These are phyloP conservation scores for Skeletonema menzelii DNA, from an alignment of 108 stramenopile genomes.

Conservation along the genomic window DNA sequence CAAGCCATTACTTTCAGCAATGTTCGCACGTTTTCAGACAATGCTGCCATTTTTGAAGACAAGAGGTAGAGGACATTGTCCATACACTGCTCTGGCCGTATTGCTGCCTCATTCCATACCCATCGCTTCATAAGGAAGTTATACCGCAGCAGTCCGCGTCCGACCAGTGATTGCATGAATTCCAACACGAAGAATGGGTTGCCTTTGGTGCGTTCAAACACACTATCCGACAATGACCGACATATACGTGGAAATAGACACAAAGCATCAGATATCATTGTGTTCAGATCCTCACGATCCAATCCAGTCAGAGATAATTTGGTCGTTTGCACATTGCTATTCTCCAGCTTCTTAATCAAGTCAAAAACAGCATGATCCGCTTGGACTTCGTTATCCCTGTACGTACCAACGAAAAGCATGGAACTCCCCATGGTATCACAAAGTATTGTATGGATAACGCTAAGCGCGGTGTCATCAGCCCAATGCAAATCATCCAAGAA, in stretches of 20 bases:
- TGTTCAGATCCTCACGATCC: slow-evolving; percentile 23
- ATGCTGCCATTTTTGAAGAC: slow-evolving; percentile 26
- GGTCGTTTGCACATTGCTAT: slow-evolving; percentile 14
- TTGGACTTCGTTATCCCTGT: slow-evolving; percentile 27
- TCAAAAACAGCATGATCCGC: slow-evolving; percentile 14
- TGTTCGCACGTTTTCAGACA: slow-evolving; percentile 10
- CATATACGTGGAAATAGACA: slow-evolving; percentile 27
- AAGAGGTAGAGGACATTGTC: slow-evolving; percentile 50
- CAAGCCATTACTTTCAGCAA: slow-evolving; percentile 33
- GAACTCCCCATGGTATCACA: slow-evolving; percentile 27
- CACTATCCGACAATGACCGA: slow-evolving; percentile 17
- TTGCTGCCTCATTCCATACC: slow-evolving; percentile 26
- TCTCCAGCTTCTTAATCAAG: slow-evolving; percentile 5
- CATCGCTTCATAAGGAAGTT: slow-evolving; percentile 15
- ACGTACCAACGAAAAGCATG: slow-evolving; percentile 38
- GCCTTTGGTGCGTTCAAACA: slow-evolving; percentile 34
- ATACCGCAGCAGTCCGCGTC: slow-evolving; percentile 13
- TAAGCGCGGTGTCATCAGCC: slow-evolving; percentile 30
- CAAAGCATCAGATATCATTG: slow-evolving; percentile 38
- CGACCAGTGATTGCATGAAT: slow-evolving; percentile 27
- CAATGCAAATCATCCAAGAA: slow-evolving; percentile 53
- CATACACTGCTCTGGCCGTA: slow-evolving; percentile 19
- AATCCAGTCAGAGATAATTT: slow-evolving; percentile 19
- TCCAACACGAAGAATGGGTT: slow-evolving; percentile 29
- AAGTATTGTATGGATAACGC: slow-evolving; percentile 18